phyloP scores from a whole-genome alignment of 2,329 filamentous ascomycete genomes.

The Grosmannia clavigera region DNA sequence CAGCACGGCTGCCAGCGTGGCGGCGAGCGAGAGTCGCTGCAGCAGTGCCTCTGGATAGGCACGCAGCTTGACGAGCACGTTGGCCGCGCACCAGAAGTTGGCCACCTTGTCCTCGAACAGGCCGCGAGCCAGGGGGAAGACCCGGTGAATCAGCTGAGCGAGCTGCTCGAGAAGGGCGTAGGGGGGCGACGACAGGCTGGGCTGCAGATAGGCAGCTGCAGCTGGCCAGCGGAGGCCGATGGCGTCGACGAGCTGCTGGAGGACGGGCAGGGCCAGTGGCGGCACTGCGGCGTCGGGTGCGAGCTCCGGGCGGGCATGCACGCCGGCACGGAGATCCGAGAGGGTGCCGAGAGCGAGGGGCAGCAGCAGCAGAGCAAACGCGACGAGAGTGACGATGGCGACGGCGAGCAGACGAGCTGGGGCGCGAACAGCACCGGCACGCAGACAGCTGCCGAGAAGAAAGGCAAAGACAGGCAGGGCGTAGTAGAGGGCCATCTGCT shows the following conservation, averaged over 20 bases:
- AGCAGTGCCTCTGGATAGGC: conserved; percentile 59
- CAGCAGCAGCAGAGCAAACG: conserved; percentile 63
- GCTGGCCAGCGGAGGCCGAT: not conserved
- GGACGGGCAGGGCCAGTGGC: conserved; percentile 27
- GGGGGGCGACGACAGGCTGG: conserved; percentile 23
- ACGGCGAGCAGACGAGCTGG: conserved; percentile 60
- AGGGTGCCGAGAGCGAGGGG: conserved; percentile 63
- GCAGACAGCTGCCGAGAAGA: conserved; percentile 75
- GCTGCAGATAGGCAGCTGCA: not conserved
- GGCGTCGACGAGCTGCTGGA: not conserved
- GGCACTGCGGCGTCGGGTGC: conserved; percentile 34
- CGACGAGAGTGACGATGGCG: conserved; percentile 55
- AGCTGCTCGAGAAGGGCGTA: conserved; percentile 69
- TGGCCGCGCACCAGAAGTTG: conserved; percentile 92
- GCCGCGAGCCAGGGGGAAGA: conserved; percentile 92
- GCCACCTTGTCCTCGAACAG: conserved; percentile 98
- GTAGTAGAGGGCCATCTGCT: conserved; percentile 98
- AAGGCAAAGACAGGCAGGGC: conserved; percentile 88
- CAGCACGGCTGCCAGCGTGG: conserved; percentile 64
- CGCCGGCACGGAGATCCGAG: conserved; percentile 54
- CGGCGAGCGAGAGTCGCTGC: conserved; percentile 60
- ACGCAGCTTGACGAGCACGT: conserved; percentile 79
- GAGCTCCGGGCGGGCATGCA: conserved; percentile 43
- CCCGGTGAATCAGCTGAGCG: conserved; percentile 74
- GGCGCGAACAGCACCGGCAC: conserved; percentile 58